Evolutionary conservation across 177 flowering plant species (phyloP).

Genomic region (Vitis hybrid): DNA sequence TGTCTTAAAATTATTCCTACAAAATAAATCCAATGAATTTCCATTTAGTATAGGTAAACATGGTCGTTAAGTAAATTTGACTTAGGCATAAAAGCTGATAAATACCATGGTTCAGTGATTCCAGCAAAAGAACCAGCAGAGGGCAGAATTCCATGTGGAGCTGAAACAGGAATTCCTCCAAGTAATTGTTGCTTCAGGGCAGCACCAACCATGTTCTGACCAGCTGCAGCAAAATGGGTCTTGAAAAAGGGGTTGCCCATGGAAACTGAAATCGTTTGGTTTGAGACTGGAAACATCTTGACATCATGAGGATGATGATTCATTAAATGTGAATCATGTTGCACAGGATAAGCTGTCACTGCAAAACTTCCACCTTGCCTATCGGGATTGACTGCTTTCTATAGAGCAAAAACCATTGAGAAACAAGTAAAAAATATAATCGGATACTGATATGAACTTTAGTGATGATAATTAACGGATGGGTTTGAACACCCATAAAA

Average conservation of each 20-base stretch:
- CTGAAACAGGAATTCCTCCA: conserved; percentile 47
- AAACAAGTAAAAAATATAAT: background rate
- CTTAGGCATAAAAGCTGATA: background rate
- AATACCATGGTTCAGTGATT: conserved; percentile 46
- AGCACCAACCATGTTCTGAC: conserved; percentile 23
- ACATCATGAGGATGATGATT: conserved; percentile 32
- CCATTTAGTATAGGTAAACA: background rate
- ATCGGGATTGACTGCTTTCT: conserved; percentile 40
- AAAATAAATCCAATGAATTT: conserved; percentile 5
- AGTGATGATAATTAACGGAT: background rate
- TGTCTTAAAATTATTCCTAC: conserved; percentile 43
- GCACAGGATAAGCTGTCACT: conserved; percentile 35
- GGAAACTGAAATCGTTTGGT: conserved; percentile 38
- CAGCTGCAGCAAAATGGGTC: conserved; percentile 27
- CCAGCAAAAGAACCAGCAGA: conserved; percentile 34
- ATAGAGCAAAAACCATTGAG: background rate
- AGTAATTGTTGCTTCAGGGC: conserved; percentile 39
- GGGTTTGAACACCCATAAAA: background rate
- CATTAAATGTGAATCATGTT: conserved; percentile 31
- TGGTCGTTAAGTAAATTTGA: background rate
- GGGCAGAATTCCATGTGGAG: conserved; percentile 29
- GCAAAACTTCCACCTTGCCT: conserved; percentile 37
- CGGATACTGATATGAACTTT: no score
- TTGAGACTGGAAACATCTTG: conserved; percentile 38
- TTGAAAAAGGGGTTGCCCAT: conserved; percentile 45